These are phyloP conservation scores for Stemphylium vesicarium DNA, from an alignment of 2,329 filamentous ascomycete species.

Conservation along the genomic window DNA sequence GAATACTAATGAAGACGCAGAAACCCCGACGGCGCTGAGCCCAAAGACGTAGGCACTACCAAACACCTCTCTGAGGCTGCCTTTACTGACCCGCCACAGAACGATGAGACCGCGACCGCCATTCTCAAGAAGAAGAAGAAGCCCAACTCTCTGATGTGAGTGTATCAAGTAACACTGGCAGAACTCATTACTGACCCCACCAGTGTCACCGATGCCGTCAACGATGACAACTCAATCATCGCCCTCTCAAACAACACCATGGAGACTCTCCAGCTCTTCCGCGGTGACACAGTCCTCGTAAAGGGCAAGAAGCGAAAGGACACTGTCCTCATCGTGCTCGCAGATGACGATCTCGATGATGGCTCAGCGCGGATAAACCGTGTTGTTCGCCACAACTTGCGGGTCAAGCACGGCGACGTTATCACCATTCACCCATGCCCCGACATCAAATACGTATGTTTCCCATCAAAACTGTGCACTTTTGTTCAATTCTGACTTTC, in stretches of 20 bases:
- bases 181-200: conserved; percentile 38
- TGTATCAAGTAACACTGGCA: conserved; percentile 17
- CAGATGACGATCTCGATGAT: conserved; percentile 97
- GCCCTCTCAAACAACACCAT: conserved; percentile 98
- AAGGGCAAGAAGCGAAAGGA: conserved; percentile 99
- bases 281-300: conserved; percentile 95
- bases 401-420: conserved; percentile 97
- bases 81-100: conserved; percentile 59
- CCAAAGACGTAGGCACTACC: conserved; percentile 70
- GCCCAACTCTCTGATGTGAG: conserved; percentile 97
- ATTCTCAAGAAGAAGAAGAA: conserved; percentile 99
- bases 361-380: conserved; percentile 97
- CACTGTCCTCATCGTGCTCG: conserved; percentile 95
- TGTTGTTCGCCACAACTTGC: conserved; percentile 96
- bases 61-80: conserved; percentile 13
- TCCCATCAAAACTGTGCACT: background rate
- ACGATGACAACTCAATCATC: conserved; percentile 99
- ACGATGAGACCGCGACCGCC: conserved; percentile 90
- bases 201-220: conserved; percentile 96
- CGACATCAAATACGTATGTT: conserved; percentile 98
- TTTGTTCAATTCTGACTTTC: conserved; percentile 27
- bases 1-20: conserved; percentile 61
- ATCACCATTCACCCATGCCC: conserved; percentile 97
- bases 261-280: conserved; percentile 97
- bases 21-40: conserved; percentile 87